These are phyloP conservation scores for Pleurotus tuber-regium DNA, from an alignment of 768 basidiomycete genomes.

Conservation along the genomic window DNA sequence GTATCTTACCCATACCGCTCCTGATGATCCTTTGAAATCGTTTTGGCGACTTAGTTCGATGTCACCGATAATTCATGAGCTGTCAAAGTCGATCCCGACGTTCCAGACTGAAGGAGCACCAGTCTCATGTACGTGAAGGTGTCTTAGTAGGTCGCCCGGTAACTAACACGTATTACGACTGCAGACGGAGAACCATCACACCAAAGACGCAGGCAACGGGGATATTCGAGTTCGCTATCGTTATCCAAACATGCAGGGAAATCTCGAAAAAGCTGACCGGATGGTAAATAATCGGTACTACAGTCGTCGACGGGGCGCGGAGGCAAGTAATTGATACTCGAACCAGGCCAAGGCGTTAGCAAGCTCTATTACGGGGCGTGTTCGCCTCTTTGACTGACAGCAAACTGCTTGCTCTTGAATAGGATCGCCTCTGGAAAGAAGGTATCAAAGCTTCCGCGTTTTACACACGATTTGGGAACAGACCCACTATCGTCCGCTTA, in stretches of 20 bases:
- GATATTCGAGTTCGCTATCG: constrained; percentile 20
- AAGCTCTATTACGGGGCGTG: not conserved
- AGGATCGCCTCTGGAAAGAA: constrained; percentile 15
- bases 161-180: not conserved
- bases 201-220: constrained; percentile 18
- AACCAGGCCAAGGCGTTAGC: constrained; percentile 21
- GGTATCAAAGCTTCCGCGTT: constrained; percentile 28
- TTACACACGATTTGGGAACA: constrained; percentile 31
- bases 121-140: not conserved
- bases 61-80: constrained; percentile 29
- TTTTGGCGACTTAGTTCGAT: constrained; percentile 23
- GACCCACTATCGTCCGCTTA: constrained; percentile 35
- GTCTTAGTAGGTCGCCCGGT: too few species aligned
- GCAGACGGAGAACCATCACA: constrained; percentile 25
- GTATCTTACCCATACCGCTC: constrained; percentile 5
- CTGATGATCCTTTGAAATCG: not conserved
- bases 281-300: constrained; percentile 35
- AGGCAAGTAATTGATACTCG: constrained; percentile 31
- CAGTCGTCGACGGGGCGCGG: constrained; percentile 25
- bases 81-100: constrained; percentile 10
- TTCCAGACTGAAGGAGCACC: not conserved
- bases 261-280: constrained; percentile 28
- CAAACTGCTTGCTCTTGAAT: not conserved
- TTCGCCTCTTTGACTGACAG: not conserved
- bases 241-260: constrained; percentile 24